Evolutionary conservation across 2,329 filamentous ascomycete genomes (phyloP).

Genomic region (Hymenoscyphus fraxineus): DNA sequence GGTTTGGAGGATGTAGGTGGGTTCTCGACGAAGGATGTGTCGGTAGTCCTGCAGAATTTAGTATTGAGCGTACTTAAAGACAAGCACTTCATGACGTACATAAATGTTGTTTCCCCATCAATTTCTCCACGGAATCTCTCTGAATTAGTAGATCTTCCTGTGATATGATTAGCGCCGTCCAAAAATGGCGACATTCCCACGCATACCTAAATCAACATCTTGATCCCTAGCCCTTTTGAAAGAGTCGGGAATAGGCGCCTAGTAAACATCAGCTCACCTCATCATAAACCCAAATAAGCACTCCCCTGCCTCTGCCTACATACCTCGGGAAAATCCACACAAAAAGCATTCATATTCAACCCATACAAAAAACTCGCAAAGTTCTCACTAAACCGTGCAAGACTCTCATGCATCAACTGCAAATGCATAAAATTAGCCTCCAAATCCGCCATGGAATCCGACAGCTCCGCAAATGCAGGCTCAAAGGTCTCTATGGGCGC

Average conservation of each 20-base stretch:
- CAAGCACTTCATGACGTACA: conserved; percentile 49
- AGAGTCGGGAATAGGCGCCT: conserved; percentile 81
- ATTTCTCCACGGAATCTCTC: conserved; percentile 38
- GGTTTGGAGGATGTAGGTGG: conserved; percentile 57
- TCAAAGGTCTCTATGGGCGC: conserved; percentile 80
- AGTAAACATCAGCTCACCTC: conserved; percentile 8
- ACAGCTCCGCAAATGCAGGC: conserved; percentile 86
- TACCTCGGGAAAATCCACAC: conserved; percentile 95
- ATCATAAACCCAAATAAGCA: neutral
- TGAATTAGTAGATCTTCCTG: conserved; percentile 35
- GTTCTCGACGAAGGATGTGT: conserved; percentile 87
- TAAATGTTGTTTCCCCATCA: conserved; percentile 76
- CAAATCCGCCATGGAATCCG: conserved; percentile 89
- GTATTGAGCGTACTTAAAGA: conserved; percentile 1
- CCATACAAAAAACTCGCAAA: conserved; percentile 96
- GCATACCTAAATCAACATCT: conserved; percentile 46
- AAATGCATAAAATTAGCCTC: conserved; percentile 98
- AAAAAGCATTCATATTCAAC: conserved; percentile 98
- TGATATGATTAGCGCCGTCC: conserved; percentile 14
- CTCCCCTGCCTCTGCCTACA: neutral
- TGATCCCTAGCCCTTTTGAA: conserved; percentile 65
- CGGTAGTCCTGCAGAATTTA: conserved; percentile 65
- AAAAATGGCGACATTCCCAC: neutral
- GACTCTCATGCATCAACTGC: conserved; percentile 92
- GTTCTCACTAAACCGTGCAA: conserved; percentile 90